Conservation (phyloP, 305 asterid genomes). For the Stenogyne calaminthoides region DNA sequence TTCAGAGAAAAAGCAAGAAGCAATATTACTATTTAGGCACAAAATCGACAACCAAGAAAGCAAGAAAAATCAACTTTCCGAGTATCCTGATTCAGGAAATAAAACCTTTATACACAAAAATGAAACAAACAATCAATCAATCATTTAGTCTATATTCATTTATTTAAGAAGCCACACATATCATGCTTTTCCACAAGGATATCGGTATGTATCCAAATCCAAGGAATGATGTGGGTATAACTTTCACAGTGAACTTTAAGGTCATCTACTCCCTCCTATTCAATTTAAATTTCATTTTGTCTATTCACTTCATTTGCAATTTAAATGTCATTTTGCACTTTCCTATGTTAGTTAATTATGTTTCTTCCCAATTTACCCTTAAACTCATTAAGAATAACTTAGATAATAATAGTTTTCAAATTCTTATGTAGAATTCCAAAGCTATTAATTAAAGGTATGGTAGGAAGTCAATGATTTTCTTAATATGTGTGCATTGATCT, state of each 20-base stretch:
- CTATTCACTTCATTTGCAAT: too few relatives aligned
- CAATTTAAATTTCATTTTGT: too few relatives aligned
- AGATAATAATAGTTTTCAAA: too few relatives aligned
- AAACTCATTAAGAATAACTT: too few relatives aligned
- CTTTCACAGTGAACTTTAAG: background rate
- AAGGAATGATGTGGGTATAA: background rate
- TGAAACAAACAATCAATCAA: slow-evolving; percentile 8
- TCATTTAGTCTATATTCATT: slow-evolving; percentile 6
- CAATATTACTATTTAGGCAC: slow-evolving; percentile 14
- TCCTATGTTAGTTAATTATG: too few relatives aligned
- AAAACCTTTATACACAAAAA: background rate
- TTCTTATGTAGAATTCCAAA: too few relatives aligned
- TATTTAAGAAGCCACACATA: slow-evolving; percentile 1
- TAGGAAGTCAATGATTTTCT: too few relatives aligned
- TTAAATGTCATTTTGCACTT: too few relatives aligned
- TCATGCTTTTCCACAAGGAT: slow-evolving; percentile 13
- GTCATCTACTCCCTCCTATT: background rate
- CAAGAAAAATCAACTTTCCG: slow-evolving; percentile 16
- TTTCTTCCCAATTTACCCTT: too few relatives aligned
- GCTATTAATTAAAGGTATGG: too few relatives aligned
- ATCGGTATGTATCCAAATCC: background rate
- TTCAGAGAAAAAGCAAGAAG: slow-evolving; percentile 38
- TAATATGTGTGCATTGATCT: too few relatives aligned
- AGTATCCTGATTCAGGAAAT: background rate
- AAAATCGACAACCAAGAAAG: background rate